phyloP scores from a whole-genome alignment of 352 stramenopile species.

The Phytophthora citrophthora region DNA sequence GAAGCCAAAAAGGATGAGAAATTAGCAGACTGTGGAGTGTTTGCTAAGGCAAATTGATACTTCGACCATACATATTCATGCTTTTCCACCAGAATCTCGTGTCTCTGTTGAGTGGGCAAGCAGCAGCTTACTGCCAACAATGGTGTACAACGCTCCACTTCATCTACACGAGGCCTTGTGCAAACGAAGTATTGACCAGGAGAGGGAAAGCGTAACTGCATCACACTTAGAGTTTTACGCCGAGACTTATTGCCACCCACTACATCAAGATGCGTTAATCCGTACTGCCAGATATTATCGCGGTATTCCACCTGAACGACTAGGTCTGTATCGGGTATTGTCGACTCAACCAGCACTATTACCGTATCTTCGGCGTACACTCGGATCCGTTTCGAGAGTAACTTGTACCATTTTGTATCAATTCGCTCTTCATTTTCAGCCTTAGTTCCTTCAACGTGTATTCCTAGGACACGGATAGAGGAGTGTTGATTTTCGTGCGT shows the following conservation, averaged over 20 bases:
- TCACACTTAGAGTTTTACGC: conserved; percentile 10
- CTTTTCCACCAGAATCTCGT: conserved; percentile 12
- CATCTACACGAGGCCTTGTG: conserved; percentile 1
- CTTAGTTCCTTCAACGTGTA: conserved; percentile 14
- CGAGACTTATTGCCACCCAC: neutral
- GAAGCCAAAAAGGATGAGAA: conserved; percentile 35
- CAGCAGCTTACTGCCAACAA: conserved; percentile 22
- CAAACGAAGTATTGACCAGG: conserved; percentile 27
- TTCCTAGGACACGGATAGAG: conserved; percentile 14
- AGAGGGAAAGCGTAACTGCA: conserved; percentile 19
- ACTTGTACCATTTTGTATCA: conserved; percentile 21
- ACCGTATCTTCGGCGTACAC: conserved; percentile 18
- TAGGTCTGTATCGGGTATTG: conserved; percentile 12
- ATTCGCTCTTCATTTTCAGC: conserved; percentile 11
- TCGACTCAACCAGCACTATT: conserved; percentile 17
- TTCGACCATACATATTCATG: conserved; percentile 17
- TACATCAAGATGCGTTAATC: conserved; percentile 19
- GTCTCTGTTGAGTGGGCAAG: conserved; percentile 8
- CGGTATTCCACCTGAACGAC: conserved; percentile 24
- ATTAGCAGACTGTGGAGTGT: conserved; percentile 4
- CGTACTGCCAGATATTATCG: conserved; percentile 16
- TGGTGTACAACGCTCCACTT: neutral
- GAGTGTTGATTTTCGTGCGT: neutral
- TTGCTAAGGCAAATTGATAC: conserved; percentile 16
- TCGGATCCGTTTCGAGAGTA: conserved; percentile 22